Conservation (phyloP, 176 grass and related monocot genomes). For the Chrysopogon serrulatus region DNA sequence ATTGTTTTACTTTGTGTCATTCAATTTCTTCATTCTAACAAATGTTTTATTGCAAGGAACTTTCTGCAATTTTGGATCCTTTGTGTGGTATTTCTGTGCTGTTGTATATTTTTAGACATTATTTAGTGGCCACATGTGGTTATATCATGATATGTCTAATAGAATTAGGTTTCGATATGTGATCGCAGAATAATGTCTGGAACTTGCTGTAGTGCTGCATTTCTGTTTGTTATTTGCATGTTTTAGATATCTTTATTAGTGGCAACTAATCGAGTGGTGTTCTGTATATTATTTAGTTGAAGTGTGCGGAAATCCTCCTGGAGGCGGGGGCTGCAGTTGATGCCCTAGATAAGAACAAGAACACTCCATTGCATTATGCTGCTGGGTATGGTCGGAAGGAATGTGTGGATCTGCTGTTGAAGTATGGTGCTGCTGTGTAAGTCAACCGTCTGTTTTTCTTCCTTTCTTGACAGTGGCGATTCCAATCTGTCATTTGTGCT, state of each 20-base stretch:
- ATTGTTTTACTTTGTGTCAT: neutral
- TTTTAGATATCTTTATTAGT: neutral
- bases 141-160: neutral
- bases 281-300: conserved; percentile 43
- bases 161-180: neutral
- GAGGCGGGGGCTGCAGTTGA: conserved; percentile 60
- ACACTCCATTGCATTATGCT: conserved; percentile 81
- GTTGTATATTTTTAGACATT: neutral
- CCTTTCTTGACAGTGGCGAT: neutral
- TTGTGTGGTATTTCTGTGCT: neutral
- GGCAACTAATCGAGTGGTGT: neutral
- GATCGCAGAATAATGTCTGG: neutral
- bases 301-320: conserved; percentile 70
- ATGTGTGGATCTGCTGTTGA: conserved; percentile 68
- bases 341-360: conserved; percentile 89
- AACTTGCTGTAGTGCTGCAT: neutral
- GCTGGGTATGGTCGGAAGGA: conserved; percentile 88
- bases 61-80: neutral
- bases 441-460: conserved; percentile 4
- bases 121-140: neutral
- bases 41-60: neutral
- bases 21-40: neutral
- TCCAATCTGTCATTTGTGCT: neutral
- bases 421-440: conserved; percentile 91
- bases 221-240: neutral